Evolutionary conservation across 495 filamentous ascomycete genomes (phyloP).

Genomic region (Lindgomyces ingoldianus): DNA sequence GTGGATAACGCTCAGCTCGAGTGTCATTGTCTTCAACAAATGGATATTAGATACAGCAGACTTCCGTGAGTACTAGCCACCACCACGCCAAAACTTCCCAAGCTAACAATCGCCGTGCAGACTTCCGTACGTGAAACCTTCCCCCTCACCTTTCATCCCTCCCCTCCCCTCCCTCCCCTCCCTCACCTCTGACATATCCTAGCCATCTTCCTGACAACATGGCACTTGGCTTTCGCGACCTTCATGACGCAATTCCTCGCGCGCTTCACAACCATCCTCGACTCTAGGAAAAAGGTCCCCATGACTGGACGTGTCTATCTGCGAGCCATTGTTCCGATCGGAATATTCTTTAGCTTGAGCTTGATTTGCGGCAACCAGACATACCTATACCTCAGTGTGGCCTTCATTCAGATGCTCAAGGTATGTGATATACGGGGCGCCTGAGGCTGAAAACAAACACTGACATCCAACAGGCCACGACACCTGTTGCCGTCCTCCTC

Average conservation of each 20-base stretch:
- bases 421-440: conserved; percentile 44
- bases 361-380: conserved; percentile 94
- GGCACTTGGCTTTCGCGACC: conserved; percentile 87
- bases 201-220: conserved; percentile 82
- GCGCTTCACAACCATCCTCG: conserved; percentile 78
- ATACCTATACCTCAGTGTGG: conserved; percentile 87
- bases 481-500: conserved; percentile 83
- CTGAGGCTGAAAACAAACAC: conserved; percentile 6
- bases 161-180: background rate
- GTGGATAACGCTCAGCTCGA: conserved; percentile 91
- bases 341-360: conserved; percentile 87
- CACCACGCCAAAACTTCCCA: background rate
- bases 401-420: conserved; percentile 99
- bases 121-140: conserved; percentile 50
- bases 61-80: conserved; percentile 68
- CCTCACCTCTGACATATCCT: conserved; percentile 24
- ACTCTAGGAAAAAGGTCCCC: conserved; percentile 86
- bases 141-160: no score
- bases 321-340: conserved; percentile 88
- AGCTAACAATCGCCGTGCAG: conserved; percentile 29
- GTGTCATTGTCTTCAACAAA: conserved; percentile 98
- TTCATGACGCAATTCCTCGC: conserved; percentile 88
- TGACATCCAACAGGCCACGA: conserved; percentile 65
- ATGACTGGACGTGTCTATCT: conserved; percentile 92
- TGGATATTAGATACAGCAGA: conserved; percentile 81